Percentiles rank a stretch among this genome's conserved stretches.
Conservation (phyloP, 176 grass and related monocot species). For the Lolium multiflorum region DNA sequence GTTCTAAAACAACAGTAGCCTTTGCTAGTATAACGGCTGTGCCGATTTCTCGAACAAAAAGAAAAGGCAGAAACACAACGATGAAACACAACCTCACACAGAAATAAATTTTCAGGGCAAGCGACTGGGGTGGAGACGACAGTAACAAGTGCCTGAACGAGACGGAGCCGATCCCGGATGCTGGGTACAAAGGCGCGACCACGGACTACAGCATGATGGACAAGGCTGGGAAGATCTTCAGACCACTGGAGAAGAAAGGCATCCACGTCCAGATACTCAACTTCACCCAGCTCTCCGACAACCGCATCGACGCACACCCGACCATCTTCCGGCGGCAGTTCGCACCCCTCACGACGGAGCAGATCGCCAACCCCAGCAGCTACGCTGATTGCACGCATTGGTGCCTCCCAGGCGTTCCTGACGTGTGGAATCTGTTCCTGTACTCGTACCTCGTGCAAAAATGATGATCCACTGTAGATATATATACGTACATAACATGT, state of each 20-base stretch:
- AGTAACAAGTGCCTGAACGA: constrained; percentile 65
- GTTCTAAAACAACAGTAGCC: neutral
- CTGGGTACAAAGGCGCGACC: constrained; percentile 41
- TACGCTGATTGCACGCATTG: constrained; percentile 82
- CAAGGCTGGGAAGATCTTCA: constrained; percentile 40
- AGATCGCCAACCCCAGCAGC: constrained; percentile 53
- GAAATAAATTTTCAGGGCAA: constrained; percentile 50
- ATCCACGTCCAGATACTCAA: constrained; percentile 71
- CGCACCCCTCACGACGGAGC: constrained; percentile 42
- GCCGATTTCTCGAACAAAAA: no score
- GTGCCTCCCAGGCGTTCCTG: constrained; percentile 82
- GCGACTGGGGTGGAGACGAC: constrained; percentile 65
- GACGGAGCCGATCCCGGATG: constrained; percentile 53
- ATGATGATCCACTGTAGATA: neutral
- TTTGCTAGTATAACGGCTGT: no score
- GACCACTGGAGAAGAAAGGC: constrained; percentile 47
- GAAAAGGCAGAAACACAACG: neutral
- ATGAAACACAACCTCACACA: neutral
- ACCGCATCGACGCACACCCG: constrained; percentile 74
- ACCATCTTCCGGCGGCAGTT: constrained; percentile 59
- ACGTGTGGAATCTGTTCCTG: constrained; percentile 79
- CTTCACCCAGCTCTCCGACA: constrained; percentile 71
- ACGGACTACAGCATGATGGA: constrained; percentile 73
- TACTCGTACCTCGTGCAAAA: constrained; percentile 53
- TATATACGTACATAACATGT: neutral